Conservation (phyloP, 257 asterid species). For the Solanum tarapatanum region DNA sequence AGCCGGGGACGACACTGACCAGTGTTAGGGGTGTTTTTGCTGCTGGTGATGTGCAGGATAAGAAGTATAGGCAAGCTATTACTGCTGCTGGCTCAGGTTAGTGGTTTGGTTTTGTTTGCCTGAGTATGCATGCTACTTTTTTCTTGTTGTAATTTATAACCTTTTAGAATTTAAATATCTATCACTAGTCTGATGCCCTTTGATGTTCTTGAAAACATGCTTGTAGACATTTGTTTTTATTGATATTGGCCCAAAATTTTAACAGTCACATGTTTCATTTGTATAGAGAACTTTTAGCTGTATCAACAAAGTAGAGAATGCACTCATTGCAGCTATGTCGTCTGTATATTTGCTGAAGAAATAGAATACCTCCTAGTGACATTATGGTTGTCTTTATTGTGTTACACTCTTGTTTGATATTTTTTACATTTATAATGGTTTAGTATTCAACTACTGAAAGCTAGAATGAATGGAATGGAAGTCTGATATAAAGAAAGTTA, state of each 20-base stretch:
- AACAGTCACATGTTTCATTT: background rate
- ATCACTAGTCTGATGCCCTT: background rate
- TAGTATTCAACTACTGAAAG: background rate
- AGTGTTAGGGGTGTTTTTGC: constrained; percentile 90
- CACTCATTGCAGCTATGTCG: background rate
- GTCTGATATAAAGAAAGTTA: background rate
- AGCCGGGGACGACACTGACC: constrained; percentile 73
- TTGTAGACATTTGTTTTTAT: background rate
- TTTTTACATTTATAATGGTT: background rate
- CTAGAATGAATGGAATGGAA: background rate
- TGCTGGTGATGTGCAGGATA: constrained; percentile 98
- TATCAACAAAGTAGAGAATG: background rate
- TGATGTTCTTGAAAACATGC: background rate
- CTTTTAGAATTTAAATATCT: background rate
- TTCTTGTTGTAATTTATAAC: background rate
- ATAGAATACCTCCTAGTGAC: background rate
- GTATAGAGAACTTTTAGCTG: background rate
- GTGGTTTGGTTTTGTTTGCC: constrained; percentile 1
- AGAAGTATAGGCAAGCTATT: constrained; percentile 91
- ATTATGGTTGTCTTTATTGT: background rate
- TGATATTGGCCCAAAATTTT: background rate
- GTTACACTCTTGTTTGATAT: background rate
- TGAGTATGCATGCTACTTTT: background rate
- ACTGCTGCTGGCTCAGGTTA: constrained; percentile 97
- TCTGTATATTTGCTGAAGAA: background rate